Percentiles rank a stretch among this genome's conserved stretches.
Evolutionary conservation across 257 asterid species (phyloP).

Genomic region (Solanum pinnatisectum): DNA sequence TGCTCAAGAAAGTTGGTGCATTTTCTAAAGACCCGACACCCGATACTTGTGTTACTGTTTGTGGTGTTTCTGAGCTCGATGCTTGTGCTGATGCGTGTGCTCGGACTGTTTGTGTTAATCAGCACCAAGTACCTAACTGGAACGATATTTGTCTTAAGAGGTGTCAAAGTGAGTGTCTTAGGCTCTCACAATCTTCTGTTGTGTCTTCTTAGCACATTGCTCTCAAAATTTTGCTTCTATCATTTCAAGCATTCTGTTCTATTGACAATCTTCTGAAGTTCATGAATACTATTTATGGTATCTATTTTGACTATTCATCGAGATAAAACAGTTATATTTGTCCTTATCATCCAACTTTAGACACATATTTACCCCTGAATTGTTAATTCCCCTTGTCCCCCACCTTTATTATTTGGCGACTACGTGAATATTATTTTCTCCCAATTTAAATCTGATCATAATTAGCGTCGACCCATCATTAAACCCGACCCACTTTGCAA

Average conservation of each 20-base stretch:
- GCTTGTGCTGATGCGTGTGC: slow-evolving; percentile 98
- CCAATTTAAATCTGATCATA: not conserved
- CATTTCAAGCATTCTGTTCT: not conserved
- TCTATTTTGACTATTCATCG: not conserved
- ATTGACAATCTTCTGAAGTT: not conserved
- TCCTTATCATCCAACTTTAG: not conserved
- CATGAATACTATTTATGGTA: not conserved
- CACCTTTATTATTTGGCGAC: not conserved
- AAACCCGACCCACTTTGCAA: not conserved
- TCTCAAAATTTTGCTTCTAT: not conserved
- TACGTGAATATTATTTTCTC: too few relatives aligned
- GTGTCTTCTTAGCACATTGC: not conserved
- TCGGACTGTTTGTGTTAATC: slow-evolving; percentile 81
- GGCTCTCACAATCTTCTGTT: slow-evolving; percentile 48
- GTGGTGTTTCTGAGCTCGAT: slow-evolving; percentile 95
- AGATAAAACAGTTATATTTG: not conserved
- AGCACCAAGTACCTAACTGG: slow-evolving; percentile 97
- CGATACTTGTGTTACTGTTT: slow-evolving; percentile 83
- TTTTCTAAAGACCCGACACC: slow-evolving; percentile 95
- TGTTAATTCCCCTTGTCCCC: not conserved
- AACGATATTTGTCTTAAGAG: slow-evolving; percentile 85
- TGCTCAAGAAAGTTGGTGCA: slow-evolving; percentile 90
- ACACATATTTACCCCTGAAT: not conserved
- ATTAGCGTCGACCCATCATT: not conserved
- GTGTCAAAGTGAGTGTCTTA: slow-evolving; percentile 92